Evolutionary conservation across 2,329 filamentous ascomycete species (phyloP).

Genomic region (Amauroascus verrucosus): DNA sequence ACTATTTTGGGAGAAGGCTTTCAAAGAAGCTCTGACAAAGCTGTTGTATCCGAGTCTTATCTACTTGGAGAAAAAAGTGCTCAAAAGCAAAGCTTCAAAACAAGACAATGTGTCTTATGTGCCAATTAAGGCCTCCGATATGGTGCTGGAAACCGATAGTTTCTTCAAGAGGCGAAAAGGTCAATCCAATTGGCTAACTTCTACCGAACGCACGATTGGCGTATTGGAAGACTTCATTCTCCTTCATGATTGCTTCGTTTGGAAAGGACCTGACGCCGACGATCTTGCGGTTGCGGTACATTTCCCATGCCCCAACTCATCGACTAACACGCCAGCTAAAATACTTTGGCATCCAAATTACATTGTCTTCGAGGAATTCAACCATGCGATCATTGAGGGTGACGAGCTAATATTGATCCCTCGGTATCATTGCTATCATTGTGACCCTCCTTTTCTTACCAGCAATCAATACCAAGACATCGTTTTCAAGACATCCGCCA

Average conservation of each 20-base stretch:
- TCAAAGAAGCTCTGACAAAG: constrained; percentile 14
- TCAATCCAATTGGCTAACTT: constrained; percentile 11
- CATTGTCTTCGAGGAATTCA: constrained; percentile 12
- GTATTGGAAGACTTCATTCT: constrained; percentile 15
- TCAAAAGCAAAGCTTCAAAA: background rate
- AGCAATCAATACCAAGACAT: background rate
- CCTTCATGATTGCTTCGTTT: constrained; percentile 16
- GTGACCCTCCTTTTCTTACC: background rate
- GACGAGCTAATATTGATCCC: constrained; percentile 13
- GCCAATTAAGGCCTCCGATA: background rate
- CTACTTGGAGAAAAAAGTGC: constrained; percentile 1
- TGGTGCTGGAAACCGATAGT: background rate
- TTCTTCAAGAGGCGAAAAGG: background rate
- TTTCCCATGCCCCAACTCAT: background rate
- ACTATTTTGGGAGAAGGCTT: constrained; percentile 16
- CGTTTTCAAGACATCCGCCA: constrained; percentile 7
- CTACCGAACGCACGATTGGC: constrained; percentile 9
- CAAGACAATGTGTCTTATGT: background rate
- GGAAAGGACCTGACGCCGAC: background rate
- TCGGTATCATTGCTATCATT: constrained; percentile 6
- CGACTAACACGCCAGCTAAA: constrained; percentile 1
- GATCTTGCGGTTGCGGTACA: constrained; percentile 8
- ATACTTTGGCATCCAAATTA: constrained; percentile 13
- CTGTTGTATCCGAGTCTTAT: constrained; percentile 15
- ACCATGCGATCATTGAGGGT: constrained; percentile 10